Evolutionary conservation across 225 moss, liverwort and hornwort genomes (phyloP), one percentile per base, ranked within the genome.

Genomic region (Marchantia polymorpha): DNA sequence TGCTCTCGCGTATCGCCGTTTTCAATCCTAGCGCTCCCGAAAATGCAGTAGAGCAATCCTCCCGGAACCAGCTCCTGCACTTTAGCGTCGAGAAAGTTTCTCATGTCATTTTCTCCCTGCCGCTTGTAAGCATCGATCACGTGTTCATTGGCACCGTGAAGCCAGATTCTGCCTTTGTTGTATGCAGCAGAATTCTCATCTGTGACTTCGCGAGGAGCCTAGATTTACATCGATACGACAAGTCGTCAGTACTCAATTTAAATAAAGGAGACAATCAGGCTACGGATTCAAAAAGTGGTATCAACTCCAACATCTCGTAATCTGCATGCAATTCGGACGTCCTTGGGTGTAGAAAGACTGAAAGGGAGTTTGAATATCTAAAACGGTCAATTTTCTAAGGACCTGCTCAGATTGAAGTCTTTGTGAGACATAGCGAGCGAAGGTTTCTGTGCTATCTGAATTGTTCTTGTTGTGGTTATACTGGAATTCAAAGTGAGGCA

Each of bases 111-210:
- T 51, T 64, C 74, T 8, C 77, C 79, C 59, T 83, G 87, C 47
- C 80, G 56, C 14, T 81, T 86, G 70, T 81, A 90, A 10, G 86
- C 90, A 30, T 76, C 81, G 22, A 81, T 84, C 0, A 77, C 88
- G 13, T 20, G 77, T 0, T 77, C 73, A 46, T 54, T 86, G 2
- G 72, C 60, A 0, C 81, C 86, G 4, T 90, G 83, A 20, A 90
- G 50, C 87, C 90, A 89, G 26, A 85, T 80, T 10, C 83, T 84
- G 10, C 84, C 89, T 77, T 78, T 82, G 81, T 90, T 92, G 77
- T 69, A 92, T 7, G 92, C 86, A 8, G 80, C 76, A 58, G 86
- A 90, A 27, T 69, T 71, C 56, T 67, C 79, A 68, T 89, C 90
- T 59, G 67, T 12, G 20, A 92, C 83, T 6, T 86, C 58, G 22